These are phyloP conservation scores for Candolleomyces aberdarensis DNA, from an alignment of 768 basidiomycete species.

Conservation along the genomic window DNA sequence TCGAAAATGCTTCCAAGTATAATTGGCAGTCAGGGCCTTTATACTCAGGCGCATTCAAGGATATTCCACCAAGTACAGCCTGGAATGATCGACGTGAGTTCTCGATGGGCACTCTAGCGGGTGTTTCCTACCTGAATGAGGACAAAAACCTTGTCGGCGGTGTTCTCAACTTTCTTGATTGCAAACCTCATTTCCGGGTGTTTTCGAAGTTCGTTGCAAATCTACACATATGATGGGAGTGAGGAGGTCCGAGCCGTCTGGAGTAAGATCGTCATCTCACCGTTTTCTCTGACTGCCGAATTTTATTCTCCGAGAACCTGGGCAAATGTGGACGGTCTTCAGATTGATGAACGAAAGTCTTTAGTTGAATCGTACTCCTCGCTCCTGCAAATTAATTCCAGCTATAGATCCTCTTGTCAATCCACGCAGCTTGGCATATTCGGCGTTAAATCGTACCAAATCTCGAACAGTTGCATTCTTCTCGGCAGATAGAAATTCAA, in stretches of 20 bases:
- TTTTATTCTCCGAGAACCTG: slow-evolving; percentile 65
- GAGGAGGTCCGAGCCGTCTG: not conserved
- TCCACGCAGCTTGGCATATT: not conserved
- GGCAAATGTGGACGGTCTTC: not conserved
- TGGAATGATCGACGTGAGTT: slow-evolving; percentile 24
- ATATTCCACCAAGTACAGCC: slow-evolving; percentile 72
- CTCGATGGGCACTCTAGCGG: not conserved
- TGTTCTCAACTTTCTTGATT: slow-evolving; percentile 64
- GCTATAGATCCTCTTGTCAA: slow-evolving; percentile 28
- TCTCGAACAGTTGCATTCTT: slow-evolving; percentile 56
- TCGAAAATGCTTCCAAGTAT: slow-evolving; percentile 59
- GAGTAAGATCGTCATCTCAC: slow-evolving; percentile 29
- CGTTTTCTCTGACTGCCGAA: slow-evolving; percentile 74
- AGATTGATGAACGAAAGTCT: not conserved
- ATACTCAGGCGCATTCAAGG: slow-evolving; percentile 65
- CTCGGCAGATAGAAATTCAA: slow-evolving; percentile 56
- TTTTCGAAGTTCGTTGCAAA: slow-evolving; percentile 63
- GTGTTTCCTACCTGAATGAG: slow-evolving; percentile 60
- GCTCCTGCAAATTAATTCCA: slow-evolving; percentile 61
- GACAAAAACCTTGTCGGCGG: slow-evolving; percentile 76
- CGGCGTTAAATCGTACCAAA: slow-evolving; percentile 46
- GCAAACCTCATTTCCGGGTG: slow-evolving; percentile 81
- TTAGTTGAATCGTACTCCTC: slow-evolving; percentile 52
- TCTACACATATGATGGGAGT: slow-evolving; percentile 22
- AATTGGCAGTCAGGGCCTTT: slow-evolving; percentile 71